Base-by-base conservation (phyloP, 2,329 filamentous ascomycete genomes). In the Fusarium tricinctum region DNA sequence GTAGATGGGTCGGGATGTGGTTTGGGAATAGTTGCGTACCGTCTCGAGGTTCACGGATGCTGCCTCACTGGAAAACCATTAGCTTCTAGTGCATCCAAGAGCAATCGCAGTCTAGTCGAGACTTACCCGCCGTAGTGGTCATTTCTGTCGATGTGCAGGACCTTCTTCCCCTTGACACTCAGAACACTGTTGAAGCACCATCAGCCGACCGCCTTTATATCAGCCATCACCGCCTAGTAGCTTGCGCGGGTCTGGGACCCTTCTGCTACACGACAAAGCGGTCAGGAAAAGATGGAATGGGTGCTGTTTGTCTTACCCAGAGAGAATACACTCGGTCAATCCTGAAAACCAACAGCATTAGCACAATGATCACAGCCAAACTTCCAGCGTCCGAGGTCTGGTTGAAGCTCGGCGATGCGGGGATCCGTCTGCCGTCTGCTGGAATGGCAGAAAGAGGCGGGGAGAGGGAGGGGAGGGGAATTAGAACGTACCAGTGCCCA, bases 131-230 rank as follows among this genome's bases (percentile, higher is more conserved):
- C 96, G 78, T 97, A 98, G 85, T 98, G 94, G 81, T 97, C 93
- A 80, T 98, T 98, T 79, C 94, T 91, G 84, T 98, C 96, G 80
- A 99, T 97, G 85, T 99, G 96, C 71, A 99, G 88, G 78, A 99
- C 96, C 86, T 98, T 98, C 87, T 97, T 95, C 81, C 95, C 95
- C 87, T 98, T 97, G 77, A 98, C 95, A 85, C 94, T 97, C 79
- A 98, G 85, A 66, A 99, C 94, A 82, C 94, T 79, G 55, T 64
- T 33, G 65, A 48, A 58, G 39, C 35, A 63, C 35, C 17, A 58
- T 74, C 53, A 74, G 72, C 66, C 69, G 65, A 72, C 55, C 53
- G 59, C 59, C 66, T 70, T 68, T 69, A 64, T 66, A 70, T 68
- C 50, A 68, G 46, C 46, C 53, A 66, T 51, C 55, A 58, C 58